Base-by-base conservation (phyloP, 352 stramenopile species). In the Phytophthora colocasiae region DNA sequence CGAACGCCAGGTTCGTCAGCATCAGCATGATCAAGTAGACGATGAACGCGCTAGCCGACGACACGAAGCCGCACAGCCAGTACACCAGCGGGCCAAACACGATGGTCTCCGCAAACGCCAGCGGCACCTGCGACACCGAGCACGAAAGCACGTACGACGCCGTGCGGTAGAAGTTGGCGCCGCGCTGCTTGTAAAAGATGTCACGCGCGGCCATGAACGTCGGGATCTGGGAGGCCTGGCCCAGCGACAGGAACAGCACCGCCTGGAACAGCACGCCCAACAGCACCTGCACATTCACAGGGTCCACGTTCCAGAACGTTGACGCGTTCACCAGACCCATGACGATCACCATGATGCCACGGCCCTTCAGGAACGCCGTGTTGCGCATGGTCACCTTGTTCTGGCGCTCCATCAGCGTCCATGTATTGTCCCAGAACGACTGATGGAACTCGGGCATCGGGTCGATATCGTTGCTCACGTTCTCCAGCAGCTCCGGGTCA, bases 101-200 rank as follows among this genome's bases (percentile, higher is more conserved):
- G n/a, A 93, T 58, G 3, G 72, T 81, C 69, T 95, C 87, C 29
- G 80, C 65, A 14, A 86, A 38, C 12, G 67, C 80, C 40, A 83
- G 66, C 11, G 89, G 87, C 22, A 97, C 58, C 48, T 87, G 78
- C 2, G 83, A 47, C 40, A 93, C 85, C 14, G 77, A 79, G 41
- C 70, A 80, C 31, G 95, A 55, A n/a, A 83, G 69, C 15, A 91
- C 73, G 45, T 73, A 94, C 44, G 59, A 86, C 52, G 65, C 76
- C 22, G 87, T 80, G 19, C 76, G 81, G 63, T 83, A 94, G 68
- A 95, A 96, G 64, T 95, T 94, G 32, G 79, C 71, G 29, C 82
- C 78, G 3, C 75, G 72, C 38, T 96, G 89, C 63, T 93, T 95
- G 80, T 95, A 95, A 60, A 91, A 96, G 17, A 89, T 60, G 24